A percentile compares a stretch with the other conserved stretches of the same genome.
Conservation (phyloP, 805 yeast genomes). For the Schwanniomyces polymorphus region DNA sequence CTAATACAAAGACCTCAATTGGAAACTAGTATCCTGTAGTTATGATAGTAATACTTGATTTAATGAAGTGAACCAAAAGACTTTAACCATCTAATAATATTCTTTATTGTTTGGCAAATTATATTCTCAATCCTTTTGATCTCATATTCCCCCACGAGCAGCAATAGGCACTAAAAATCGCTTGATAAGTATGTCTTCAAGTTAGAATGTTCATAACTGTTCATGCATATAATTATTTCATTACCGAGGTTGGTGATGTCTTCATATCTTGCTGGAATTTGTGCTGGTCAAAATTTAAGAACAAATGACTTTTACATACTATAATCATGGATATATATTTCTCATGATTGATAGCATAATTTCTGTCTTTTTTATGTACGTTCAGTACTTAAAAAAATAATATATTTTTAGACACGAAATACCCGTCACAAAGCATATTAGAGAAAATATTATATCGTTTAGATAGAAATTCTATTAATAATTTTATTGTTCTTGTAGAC, state of each 20-base stretch:
- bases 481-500: too few species aligned
- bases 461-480: too few species aligned
- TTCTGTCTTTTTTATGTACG: neutral
- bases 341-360: conserved; percentile 2
- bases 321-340: conserved; percentile 10
- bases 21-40: conserved; percentile 10
- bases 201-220: conserved; percentile 10
- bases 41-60: neutral
- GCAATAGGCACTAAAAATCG: neutral
- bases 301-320: conserved; percentile 11
- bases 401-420: neutral
- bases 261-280: conserved; percentile 15
- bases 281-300: conserved; percentile 15
- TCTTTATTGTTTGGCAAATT: neutral
- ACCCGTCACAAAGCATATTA: neutral
- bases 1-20: conserved; percentile 13
- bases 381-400: neutral
- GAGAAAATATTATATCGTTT: too few species aligned
- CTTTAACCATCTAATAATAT: neutral
- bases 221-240: conserved; percentile 13
- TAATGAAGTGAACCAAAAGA: neutral
- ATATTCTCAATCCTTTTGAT: neutral
- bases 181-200: neutral
- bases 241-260: conserved; percentile 13
- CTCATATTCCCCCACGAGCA: neutral